Evolutionary conservation across 805 yeast species (phyloP), one percentile per base, ranked within the genome.

Genomic region (Zygosaccharomyces gambellarensis): DNA sequence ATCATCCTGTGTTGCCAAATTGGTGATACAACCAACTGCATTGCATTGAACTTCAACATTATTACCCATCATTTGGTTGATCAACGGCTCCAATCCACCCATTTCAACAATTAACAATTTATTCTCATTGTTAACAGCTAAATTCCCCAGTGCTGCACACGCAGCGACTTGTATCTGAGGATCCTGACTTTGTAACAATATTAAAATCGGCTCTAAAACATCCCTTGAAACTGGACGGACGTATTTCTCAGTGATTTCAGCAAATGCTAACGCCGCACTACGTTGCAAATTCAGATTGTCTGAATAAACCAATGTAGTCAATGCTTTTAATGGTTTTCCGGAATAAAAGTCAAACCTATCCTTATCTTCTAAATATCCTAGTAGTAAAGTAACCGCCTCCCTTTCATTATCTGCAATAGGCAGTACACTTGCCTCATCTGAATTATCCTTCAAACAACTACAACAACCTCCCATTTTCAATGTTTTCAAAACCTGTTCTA

Each of bases 11-110:
- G 99, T 94, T 6, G 99, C 99, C 69, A 94, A 79, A 66, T 94
- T 94, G 32, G 99, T 94, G 64, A 94, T 90, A 68, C 99, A 94
- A 14, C 99, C 99, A 49, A 94, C 99, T 2, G 99, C 99, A 66
- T 94, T 94, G 70, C 99, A 94, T 71, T 94, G 99, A 36, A 94
- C 98, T 69, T 94, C 99, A 50, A 94, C 95, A 63, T 94, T 94
- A 48, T 94, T 81, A 38, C 95, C 85, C 85, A 89, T 85, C 99
- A 94, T 94, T 71, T 94, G 99, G 68, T 95, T 84, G 60, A 94
- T 94, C 41, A 94, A 79, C 4, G 98, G 98, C 55, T 90, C 96
- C 50, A 94, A 78, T 2, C 98, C 99, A 27, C 98, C 98, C 97
- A 94, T 89, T 63, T 92, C 96, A 14, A 95, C 98, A 52, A 94